Evolutionary conservation across 257 asterid species (phyloP).

Genomic region (Ehretia macrophylla): DNA sequence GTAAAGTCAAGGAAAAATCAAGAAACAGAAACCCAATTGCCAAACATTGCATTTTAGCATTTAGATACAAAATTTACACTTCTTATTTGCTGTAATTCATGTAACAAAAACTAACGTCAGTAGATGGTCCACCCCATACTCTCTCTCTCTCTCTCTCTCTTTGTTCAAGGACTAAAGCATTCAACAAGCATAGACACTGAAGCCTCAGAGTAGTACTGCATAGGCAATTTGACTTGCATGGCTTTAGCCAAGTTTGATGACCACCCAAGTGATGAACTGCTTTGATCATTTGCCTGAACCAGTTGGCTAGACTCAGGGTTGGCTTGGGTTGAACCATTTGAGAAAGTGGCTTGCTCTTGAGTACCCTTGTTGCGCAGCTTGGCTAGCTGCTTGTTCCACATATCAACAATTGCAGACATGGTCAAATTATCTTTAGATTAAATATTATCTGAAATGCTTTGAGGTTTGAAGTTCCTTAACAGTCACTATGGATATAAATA

Average conservation of each 20-base stretch:
- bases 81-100: no score
- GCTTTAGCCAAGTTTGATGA: slow-evolving; percentile 20
- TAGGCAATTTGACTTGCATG: slow-evolving; percentile 16
- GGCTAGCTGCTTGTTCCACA: slow-evolving; percentile 43
- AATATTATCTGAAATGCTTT: no score
- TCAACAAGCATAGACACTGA: slow-evolving; percentile 45
- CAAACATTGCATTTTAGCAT: no score
- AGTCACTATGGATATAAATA: no score
- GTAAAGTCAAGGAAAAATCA: no score
- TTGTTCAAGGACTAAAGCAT: slow-evolving; percentile 30
- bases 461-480: no score
- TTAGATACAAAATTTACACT: no score
- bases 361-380: slow-evolving; percentile 31
- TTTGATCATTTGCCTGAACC: slow-evolving; percentile 10
- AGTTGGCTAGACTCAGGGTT: slow-evolving; percentile 12
- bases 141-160: no score
- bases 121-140: no score
- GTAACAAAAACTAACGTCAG: no score
- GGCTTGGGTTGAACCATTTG: slow-evolving; percentile 12
- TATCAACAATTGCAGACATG: slow-evolving; percentile 52
- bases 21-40: no score
- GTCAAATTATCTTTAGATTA: background rate
- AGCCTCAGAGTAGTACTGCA: slow-evolving; percentile 37
- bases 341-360: slow-evolving; percentile 3
- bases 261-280: slow-evolving; percentile 14